Percentiles rank a stretch among this genome's conserved stretches.
phyloP scores from a whole-genome alignment of 2,329 filamentous ascomycete genomes.

The Diplodia seriata region DNA sequence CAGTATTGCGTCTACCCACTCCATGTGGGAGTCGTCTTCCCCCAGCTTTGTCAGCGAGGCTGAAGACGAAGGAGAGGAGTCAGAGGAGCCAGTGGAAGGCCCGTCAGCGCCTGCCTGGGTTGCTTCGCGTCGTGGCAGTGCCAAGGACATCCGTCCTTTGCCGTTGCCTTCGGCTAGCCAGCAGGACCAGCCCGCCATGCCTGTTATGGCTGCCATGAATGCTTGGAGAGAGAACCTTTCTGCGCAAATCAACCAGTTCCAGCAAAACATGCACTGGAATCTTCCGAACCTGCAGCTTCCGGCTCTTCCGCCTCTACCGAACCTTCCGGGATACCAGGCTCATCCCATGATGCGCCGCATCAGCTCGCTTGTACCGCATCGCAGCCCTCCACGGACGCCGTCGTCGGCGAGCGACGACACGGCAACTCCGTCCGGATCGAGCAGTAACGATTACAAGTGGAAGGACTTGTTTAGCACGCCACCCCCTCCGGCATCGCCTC shows the following conservation, averaged over 20 bases:
- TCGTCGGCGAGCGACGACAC: slow-evolving; percentile 42
- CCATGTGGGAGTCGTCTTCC: slow-evolving; percentile 65
- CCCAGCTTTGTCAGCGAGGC: slow-evolving; percentile 29
- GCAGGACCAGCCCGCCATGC: slow-evolving; percentile 16
- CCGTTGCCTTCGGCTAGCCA: not conserved
- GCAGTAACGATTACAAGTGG: slow-evolving; percentile 33
- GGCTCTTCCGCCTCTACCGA: slow-evolving; percentile 53
- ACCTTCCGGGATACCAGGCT: slow-evolving; percentile 75
- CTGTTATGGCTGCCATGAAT: slow-evolving; percentile 62
- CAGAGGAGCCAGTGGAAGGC: slow-evolving; percentile 20
- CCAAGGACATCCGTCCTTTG: not conserved
- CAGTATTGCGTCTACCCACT: slow-evolving; percentile 71
- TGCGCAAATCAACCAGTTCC: slow-evolving; percentile 77
- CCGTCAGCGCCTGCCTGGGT: slow-evolving; percentile 21
- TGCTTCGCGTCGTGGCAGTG: slow-evolving; percentile 28
- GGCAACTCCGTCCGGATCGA: slow-evolving; percentile 39
- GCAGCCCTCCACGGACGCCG: slow-evolving; percentile 54
- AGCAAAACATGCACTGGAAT: slow-evolving; percentile 71
- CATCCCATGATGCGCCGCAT: slow-evolving; percentile 73
- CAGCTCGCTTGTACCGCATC: slow-evolving; percentile 74
- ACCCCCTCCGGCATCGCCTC: slow-evolving; percentile 56
- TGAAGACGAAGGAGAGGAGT: slow-evolving; percentile 32
- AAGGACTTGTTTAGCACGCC: slow-evolving; percentile 36
- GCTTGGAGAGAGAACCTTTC: slow-evolving; percentile 68
- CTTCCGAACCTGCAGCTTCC: slow-evolving; percentile 64